Base-by-base conservation (phyloP, 257 asterid genomes). In the Hygrophila difformis region DNA sequence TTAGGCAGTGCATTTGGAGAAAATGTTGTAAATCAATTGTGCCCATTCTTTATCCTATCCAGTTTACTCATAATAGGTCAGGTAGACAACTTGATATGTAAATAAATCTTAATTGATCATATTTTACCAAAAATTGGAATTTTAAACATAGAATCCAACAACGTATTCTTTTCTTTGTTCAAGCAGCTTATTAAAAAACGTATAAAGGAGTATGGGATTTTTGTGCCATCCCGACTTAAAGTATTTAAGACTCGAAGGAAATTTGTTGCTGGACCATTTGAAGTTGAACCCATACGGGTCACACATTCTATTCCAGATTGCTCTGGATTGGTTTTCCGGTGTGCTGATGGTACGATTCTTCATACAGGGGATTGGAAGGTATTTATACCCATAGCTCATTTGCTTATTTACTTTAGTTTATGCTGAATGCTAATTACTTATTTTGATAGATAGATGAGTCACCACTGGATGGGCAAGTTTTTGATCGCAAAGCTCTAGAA, bases 321-420 rank as follows among this genome's bases (percentile, higher is more conserved):
- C 59, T 82, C 83, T 70, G 99, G 99, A 36, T 65, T 91, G 87
- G 96, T 91, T 64, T 78, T 91, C 59, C 93, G 99, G 36, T 91
- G 96, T 65, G 62, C 86, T 65, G 99, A 86, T 68, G 99, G 99
- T 48, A 86, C 96, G 51, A 86, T 91, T 67, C 93, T 91, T 68
- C 99, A 91, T 67, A 91, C 99, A 16, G 99, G 99, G 48, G 99
- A 91, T 68, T 91, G 99, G 99, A 91, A 91, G 99, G 99, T 86
- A 68, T 43, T 66, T 22, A 12, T 43, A 8, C 3, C 13, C 3
- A 11, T 13, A 23, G 21, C 13, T 23, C 19, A 19, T 49, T 44
- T 50, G 23, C 22, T 53, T 28, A 18, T 46, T 21, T 41, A 13
- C 31, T 35, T 47, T 49, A 24, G 38, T 53, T 34, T 35, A 9